These are phyloP conservation scores for Rhizopus stolonifer DNA, from an alignment of 371 early-diverging fungal genomes.

Conservation along the genomic window DNA sequence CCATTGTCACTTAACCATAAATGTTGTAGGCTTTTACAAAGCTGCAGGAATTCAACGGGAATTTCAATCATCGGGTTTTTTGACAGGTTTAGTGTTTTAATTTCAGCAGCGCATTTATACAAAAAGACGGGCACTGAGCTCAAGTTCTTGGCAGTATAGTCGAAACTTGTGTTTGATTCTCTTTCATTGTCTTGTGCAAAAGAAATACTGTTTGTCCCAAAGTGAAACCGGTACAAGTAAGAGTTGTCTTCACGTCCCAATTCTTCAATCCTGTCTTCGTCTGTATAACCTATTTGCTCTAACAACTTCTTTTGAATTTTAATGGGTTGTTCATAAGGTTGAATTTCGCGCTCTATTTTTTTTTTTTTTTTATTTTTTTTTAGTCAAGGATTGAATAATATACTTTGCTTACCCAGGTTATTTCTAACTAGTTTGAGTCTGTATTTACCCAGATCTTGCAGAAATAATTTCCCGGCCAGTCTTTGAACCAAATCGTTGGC, in stretches of 20 bases:
- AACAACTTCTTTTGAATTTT: conserved; percentile 67
- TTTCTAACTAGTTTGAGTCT: conserved; percentile 64
- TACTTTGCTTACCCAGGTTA: conserved; percentile 48
- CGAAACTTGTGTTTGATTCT: conserved; percentile 48
- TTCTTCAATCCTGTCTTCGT: conserved; percentile 74
- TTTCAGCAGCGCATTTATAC: conserved; percentile 62
- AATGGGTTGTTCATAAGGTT: conserved; percentile 68
- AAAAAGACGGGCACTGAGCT: conserved; percentile 73
- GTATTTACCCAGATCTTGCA: conserved; percentile 71
- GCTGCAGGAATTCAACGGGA: conserved; percentile 74
- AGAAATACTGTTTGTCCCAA: conserved; percentile 65
- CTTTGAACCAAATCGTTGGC: conserved; percentile 70
- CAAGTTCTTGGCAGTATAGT: conserved; percentile 60
- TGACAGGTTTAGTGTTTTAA: conserved; percentile 72
- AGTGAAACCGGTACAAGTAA: conserved; percentile 76
- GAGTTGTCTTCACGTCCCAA: conserved; percentile 85
- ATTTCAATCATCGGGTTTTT: conserved; percentile 69
- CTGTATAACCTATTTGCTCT: conserved; percentile 77
- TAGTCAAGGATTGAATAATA: too few species aligned
- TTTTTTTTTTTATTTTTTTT: too few species aligned
- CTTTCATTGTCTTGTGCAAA: conserved; percentile 39
- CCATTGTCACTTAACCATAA: conserved; percentile 73
- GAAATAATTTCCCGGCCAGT: conserved; percentile 76
- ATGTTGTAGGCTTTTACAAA: conserved; percentile 62
- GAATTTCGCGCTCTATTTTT: conserved; percentile 61